Evolutionary conservation across 768 basidiomycete species (phyloP), one percentile per base, ranked within the genome.

Genomic region (Suillus discolor): DNA sequence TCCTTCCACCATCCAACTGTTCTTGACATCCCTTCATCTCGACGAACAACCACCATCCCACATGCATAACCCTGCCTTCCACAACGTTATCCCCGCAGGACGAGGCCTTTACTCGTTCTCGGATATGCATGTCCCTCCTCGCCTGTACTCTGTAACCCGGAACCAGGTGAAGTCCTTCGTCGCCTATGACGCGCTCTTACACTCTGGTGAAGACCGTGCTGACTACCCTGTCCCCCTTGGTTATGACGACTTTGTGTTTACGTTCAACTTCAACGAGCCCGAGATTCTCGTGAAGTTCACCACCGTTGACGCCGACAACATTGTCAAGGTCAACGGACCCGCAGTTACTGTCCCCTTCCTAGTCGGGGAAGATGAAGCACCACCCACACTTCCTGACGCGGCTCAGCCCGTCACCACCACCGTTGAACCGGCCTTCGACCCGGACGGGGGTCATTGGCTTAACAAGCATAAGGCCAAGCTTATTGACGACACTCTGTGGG

Each of bases 211-310:
- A 51, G 59, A 55, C 36, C 49, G 49, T 41, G 41, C 36, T 28
- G 61, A 25, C 34, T 4, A 31, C 31, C 31, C 31, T 0, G 31
- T 31, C 5, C 31, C 31, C 31, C 49, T 28, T 2, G 12, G 54
- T 0, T 57, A 31, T 0, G 54, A 31, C 5, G 9, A 57, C 23
- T 62, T n/a, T 12, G 25, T 55, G 6, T 31, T 20, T 9, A 20
- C 20, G 23, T 64, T 59, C 12, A 63, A 66, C 67, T 62, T 64
- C 31, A 54, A 31, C 2, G n/a, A 28, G 11, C 47, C 31, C 28
- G 57, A 59, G 3, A 9, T 45, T 1, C 18, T 45, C 8, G 44
- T 45, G 0, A 45, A 45, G 20, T 45, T 45, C 2, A 45, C 44
- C 8, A 45, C 44, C 41, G 1, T 6, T 16, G 15, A 3, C 0